Conservation (phyloP, 2,329 filamentous ascomycete species). For the Colletotrichum tabaci region DNA sequence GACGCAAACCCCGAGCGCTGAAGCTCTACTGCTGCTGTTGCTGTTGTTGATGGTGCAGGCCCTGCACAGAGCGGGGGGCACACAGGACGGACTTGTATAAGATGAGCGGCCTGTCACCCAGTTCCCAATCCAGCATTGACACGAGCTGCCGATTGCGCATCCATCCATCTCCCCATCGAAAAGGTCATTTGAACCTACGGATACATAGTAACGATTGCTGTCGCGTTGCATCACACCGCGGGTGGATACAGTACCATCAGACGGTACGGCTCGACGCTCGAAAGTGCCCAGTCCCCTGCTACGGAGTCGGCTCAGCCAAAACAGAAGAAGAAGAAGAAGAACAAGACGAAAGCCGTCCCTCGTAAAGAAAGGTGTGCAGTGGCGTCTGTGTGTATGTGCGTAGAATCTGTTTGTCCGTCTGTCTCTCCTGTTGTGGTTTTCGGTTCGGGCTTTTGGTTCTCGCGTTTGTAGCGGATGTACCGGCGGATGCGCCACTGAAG, state of each 20-base stretch:
- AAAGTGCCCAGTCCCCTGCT: background rate
- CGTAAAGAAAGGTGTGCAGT: constrained; percentile 22
- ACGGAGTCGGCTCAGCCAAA: no score
- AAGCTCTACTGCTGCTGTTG: background rate
- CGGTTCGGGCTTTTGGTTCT: background rate
- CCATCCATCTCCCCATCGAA: background rate
- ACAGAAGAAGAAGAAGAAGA: no score
- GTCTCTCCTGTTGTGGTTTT: background rate
- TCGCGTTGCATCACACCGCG: no score
- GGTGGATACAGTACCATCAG: no score
- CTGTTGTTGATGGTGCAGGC: background rate
- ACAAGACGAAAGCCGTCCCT: background rate
- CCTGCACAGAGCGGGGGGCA: background rate
- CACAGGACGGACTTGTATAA: background rate
- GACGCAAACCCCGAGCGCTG: constrained; percentile 2
- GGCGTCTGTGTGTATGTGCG: background rate
- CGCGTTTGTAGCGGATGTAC: background rate
- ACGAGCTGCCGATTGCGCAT: background rate
- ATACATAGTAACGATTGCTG: no score
- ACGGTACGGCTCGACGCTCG: background rate
- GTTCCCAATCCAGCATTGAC: background rate
- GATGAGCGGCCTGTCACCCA: background rate
- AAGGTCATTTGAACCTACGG: no score
- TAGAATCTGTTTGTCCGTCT: background rate
- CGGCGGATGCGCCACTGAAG: constrained; percentile 5